phyloP scores from a whole-genome alignment of 176 grass and related monocot genomes.

The Zoysia pacifica region DNA sequence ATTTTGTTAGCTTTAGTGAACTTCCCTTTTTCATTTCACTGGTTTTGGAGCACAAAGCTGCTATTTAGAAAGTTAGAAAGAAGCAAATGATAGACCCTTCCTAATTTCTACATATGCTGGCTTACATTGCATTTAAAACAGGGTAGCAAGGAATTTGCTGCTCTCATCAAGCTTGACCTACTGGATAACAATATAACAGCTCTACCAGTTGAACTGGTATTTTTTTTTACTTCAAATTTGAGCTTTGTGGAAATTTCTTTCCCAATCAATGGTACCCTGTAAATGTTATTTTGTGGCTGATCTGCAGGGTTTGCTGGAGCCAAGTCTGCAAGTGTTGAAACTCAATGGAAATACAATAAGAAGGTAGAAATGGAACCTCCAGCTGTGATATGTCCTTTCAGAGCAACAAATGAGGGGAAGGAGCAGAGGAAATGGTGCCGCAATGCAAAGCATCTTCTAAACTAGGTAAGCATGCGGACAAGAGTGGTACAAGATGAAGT shows the following conservation, averaged over 20 bases:
- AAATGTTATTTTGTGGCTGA: constrained; percentile 6
- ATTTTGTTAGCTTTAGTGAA: background rate
- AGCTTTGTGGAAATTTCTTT: background rate
- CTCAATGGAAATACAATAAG: constrained; percentile 86
- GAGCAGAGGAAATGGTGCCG: too few species aligned
- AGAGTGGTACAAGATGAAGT: too few species aligned
- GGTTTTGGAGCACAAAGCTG: background rate
- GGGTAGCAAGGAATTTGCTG: constrained; percentile 80
- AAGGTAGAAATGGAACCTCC: constrained; percentile 50
- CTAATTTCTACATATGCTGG: constrained; percentile 24
- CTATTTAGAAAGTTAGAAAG: background rate
- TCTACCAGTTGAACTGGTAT: constrained; percentile 82
- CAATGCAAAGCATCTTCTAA: too few species aligned
- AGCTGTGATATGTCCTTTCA: background rate
- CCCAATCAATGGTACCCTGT: background rate
- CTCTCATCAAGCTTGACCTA: constrained; percentile 72
- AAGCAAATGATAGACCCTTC: background rate
- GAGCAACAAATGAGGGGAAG: too few species aligned
- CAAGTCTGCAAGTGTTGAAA: constrained; percentile 81
- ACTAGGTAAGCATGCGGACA: too few species aligned
- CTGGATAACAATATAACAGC: constrained; percentile 88
- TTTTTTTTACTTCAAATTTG: background rate
- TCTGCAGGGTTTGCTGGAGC: constrained; percentile 83
- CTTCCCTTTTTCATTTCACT: constrained; percentile 26
- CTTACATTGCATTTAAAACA: constrained; percentile 42